Evolutionary conservation across 202 grass and related monocot species (phyloP).

Genomic region (Zoysia matrella): DNA sequence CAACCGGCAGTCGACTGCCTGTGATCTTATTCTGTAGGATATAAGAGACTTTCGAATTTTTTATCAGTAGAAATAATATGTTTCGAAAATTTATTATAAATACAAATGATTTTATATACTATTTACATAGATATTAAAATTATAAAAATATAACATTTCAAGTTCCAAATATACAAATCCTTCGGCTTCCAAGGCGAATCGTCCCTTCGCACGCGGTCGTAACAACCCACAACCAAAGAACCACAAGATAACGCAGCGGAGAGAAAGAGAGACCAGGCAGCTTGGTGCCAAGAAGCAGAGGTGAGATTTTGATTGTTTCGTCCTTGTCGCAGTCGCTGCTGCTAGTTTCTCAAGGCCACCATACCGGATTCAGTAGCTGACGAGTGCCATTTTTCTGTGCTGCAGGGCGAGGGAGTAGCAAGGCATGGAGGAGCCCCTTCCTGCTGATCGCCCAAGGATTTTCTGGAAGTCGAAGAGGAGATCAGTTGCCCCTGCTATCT

Average conservation of each 20-base stretch:
- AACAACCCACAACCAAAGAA: constrained; percentile 21
- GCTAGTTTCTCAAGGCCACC: constrained; percentile 2
- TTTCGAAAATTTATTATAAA: no score
- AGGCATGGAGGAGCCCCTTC: constrained; percentile 63
- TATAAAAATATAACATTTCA: no score
- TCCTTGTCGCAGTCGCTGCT: background rate
- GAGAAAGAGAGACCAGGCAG: background rate
- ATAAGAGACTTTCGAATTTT: no score
- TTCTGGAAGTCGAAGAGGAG: constrained; percentile 91
- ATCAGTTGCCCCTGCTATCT: constrained; percentile 60
- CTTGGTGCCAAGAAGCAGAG: constrained; percentile 21
- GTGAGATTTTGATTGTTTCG: constrained; percentile 26
- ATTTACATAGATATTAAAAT: no score
- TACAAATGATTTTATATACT: no score
- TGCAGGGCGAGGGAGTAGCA: constrained; percentile 9
- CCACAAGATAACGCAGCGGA: constrained; percentile 43
- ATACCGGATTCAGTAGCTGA: constrained; percentile 22
- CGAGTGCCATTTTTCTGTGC: constrained; percentile 5
- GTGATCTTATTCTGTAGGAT: background rate
- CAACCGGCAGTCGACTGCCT: no score
- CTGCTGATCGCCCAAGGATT: constrained; percentile 67
- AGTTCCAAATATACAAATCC: no score
- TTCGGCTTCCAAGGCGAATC: constrained; percentile 32
- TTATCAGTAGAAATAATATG: no score
- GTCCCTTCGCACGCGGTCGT: background rate